Conservation (phyloP, 768 basidiomycete genomes). For the Pisolithus tinctorius region DNA sequence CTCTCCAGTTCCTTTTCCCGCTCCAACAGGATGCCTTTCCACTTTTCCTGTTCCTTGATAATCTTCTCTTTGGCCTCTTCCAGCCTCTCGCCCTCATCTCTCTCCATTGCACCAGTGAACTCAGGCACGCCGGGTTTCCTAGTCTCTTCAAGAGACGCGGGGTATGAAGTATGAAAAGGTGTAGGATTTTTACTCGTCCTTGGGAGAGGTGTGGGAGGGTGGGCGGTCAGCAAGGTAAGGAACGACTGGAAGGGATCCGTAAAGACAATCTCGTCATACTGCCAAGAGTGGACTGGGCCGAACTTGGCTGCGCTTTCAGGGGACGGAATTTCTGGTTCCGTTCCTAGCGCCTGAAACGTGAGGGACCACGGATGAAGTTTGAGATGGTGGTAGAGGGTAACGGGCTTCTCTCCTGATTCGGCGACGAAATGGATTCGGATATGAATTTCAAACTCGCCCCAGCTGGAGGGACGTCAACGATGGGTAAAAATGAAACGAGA, state of each 20-base stretch:
- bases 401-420: conserved; percentile 88
- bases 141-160: conserved; percentile 55
- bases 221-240: conserved; percentile 69
- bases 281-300: conserved; percentile 92
- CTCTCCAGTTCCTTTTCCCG: conserved; percentile 77
- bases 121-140: conserved; percentile 67
- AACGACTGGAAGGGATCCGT: conserved; percentile 87
- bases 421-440: conserved; percentile 85
- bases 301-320: conserved; percentile 58
- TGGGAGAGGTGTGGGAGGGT: conserved; percentile 80
- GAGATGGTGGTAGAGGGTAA: conserved; percentile 86
- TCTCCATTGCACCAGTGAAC: conserved; percentile 81
- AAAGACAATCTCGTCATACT: conserved; percentile 98
- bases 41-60: conserved; percentile 69
- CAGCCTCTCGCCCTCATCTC: conserved; percentile 73
- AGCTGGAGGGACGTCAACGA: conserved; percentile 36
- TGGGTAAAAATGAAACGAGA: not conserved
- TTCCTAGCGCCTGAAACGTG: conserved; percentile 18
- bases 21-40: conserved; percentile 60
- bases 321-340: conserved; percentile 61
- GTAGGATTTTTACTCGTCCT: conserved; percentile 50
- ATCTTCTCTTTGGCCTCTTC: conserved; percentile 70
- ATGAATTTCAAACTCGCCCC: conserved; percentile 98
- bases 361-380: conserved; percentile 89
- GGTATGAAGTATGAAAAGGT: conserved; percentile 66